Evolutionary conservation across 345 rosid genomes (phyloP).

Genomic region (Salix brachista): DNA sequence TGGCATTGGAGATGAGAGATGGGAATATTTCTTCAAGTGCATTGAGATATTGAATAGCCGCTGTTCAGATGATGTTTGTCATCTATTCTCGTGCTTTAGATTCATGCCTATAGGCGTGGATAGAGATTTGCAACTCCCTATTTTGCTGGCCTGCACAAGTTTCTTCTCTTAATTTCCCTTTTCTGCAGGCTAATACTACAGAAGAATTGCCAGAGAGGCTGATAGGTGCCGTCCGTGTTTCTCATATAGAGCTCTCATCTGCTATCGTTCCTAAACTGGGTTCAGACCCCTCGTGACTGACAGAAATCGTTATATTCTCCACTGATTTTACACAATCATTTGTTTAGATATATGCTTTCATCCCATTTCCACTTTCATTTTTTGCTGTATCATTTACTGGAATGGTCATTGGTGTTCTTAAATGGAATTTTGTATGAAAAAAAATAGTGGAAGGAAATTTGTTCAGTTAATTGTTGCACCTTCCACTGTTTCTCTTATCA

Average conservation of each 20-base stretch:
- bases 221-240: slow-evolving; percentile 88
- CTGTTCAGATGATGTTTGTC: no score
- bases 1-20: no score
- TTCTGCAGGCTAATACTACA: slow-evolving; percentile 62
- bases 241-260: slow-evolving; percentile 81
- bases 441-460: slow-evolving; percentile 5
- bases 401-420: not conserved
- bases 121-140: no score
- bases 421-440: slow-evolving; percentile 3
- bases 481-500: not conserved
- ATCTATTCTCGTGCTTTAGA: no score
- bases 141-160: not conserved
- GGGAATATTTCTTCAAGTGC: no score
- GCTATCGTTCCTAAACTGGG: slow-evolving; percentile 82
- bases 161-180: not conserved
- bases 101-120: no score
- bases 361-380: not conserved
- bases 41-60: no score
- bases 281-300: slow-evolving; percentile 25
- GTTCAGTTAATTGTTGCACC: not conserved
- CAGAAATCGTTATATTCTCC: not conserved
- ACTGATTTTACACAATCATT: slow-evolving; percentile 15
- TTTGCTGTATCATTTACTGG: not conserved
- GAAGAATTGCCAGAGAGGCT: slow-evolving; percentile 91
- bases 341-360: slow-evolving; percentile 6